Evolutionary conservation across 2,329 filamentous ascomycete genomes (phyloP).

Genomic region (Cladosporium sp.): DNA sequence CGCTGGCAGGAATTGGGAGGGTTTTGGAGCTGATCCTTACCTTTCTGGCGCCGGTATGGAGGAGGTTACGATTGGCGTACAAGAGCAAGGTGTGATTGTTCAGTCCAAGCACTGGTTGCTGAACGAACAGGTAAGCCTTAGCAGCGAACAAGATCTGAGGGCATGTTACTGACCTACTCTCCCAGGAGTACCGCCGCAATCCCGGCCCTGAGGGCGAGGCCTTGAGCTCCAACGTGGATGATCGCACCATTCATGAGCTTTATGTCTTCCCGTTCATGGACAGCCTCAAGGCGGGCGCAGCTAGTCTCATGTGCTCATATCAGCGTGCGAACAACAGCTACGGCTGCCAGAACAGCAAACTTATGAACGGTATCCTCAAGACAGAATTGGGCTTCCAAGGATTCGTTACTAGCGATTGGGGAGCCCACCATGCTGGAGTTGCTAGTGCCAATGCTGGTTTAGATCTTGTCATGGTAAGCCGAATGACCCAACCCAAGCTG

Average conservation of each 20-base stretch:
- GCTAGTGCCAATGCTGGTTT: slow-evolving; percentile 57
- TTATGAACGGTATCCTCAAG: slow-evolving; percentile 65
- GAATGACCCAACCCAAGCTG: too few species aligned
- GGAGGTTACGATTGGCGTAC: slow-evolving; percentile 48
- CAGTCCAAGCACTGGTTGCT: slow-evolving; percentile 8
- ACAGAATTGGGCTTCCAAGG: slow-evolving; percentile 70
- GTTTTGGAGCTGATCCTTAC: slow-evolving; percentile 64
- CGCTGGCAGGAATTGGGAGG: slow-evolving; percentile 40
- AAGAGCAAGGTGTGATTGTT: slow-evolving; percentile 36
- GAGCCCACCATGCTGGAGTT: slow-evolving; percentile 57
- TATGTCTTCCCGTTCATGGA: slow-evolving; percentile 23
- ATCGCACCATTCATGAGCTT: slow-evolving; percentile 24
- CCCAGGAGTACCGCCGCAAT: background rate
- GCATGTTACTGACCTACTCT: background rate
- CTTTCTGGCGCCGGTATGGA: slow-evolving; percentile 49
- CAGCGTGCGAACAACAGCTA: slow-evolving; percentile 61
- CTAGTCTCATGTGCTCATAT: slow-evolving; percentile 27
- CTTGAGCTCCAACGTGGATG: slow-evolving; percentile 28
- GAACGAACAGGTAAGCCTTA: slow-evolving; percentile 4
- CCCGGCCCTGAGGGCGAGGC: slow-evolving; percentile 12
- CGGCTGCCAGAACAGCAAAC: slow-evolving; percentile 57
- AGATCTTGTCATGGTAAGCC: slow-evolving; percentile 57
- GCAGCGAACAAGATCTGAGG: background rate
- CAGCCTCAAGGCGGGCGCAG: slow-evolving; percentile 18
- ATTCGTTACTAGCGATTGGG: slow-evolving; percentile 63